Evolutionary conservation across 2,329 filamentous ascomycete species (phyloP), one percentile per base, ranked within the genome.

Genomic region (Hypoxylon sp.): DNA sequence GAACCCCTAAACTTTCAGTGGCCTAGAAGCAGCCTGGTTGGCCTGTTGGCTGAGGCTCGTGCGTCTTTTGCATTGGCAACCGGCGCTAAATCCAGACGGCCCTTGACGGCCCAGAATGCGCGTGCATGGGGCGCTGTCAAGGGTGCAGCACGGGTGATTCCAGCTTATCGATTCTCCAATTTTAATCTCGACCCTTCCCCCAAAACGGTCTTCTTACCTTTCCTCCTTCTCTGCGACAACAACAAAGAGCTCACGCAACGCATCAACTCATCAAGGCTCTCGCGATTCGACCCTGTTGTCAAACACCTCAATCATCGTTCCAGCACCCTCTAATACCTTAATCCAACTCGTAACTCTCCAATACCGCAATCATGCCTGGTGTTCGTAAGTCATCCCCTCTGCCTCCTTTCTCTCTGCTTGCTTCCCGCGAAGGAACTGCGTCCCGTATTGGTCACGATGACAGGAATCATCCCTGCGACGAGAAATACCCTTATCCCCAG

Each of bases 281-380:
- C 17, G 9, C 49, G 5, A 41, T 19, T 49, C 34, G 43, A 64
- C 49, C 60, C 64, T 68, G 68, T 46, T 64, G 63, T 59, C 53
- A 30, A 34, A 34, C 49, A 55, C 45, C 34, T 55, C 34, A 11
- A 49, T 57, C 55, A 56, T 59, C 51, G 23, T 32, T 32, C 17
- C 30, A 13, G 38, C 2, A 46, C 36, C 51, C 48, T 58, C 52
- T 34, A 36, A 55, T 21, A 13, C 9, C 43, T 34, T 56, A 45
- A 61, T 43, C 43, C 11, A 53, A 32, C 3, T 14, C 10, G 10
- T 49, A 21, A 51, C 43, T 38, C 30, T 57, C 62, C 60, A 70
- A 69, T 62, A 70, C 74, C 74, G 75, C 70, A 77, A 85, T 70
- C 50, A 87, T 87, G 85, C 81, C 82, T 77, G 84, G 84, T 72